Conservation (phyloP, 2,329 filamentous ascomycete genomes). For the Xylariaceae sp. region DNA sequence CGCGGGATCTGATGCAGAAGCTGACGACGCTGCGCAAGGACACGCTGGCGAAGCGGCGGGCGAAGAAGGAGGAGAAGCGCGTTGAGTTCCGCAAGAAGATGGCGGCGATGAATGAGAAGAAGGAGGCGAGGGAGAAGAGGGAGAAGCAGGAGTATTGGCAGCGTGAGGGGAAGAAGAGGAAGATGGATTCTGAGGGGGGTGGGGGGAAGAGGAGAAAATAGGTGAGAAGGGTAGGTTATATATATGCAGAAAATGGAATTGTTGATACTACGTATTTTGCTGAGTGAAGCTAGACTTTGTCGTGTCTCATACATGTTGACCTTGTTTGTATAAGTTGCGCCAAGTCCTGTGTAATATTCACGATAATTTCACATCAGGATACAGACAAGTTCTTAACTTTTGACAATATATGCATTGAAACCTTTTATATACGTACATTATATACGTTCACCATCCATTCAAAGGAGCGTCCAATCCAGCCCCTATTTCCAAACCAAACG, state of each 20-base stretch:
- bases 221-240: not conserved
- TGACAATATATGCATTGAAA: no score
- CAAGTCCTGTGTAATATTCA: no score
- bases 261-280: no score
- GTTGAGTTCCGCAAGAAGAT: slow-evolving; percentile 78
- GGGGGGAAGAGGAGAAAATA: slow-evolving; percentile 34
- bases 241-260: not conserved
- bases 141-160: slow-evolving; percentile 92
- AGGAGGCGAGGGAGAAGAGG: slow-evolving; percentile 77
- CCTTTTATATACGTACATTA: no score
- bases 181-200: slow-evolving; percentile 37
- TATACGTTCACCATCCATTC: no score
- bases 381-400: no score
- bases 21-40: slow-evolving; percentile 86
- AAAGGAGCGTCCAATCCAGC: no score
- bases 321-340: no score
- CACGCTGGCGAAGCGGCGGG: slow-evolving; percentile 74
- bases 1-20: slow-evolving; percentile 85
- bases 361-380: no score
- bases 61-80: slow-evolving; percentile 83
- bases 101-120: slow-evolving; percentile 77
- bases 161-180: slow-evolving; percentile 72
- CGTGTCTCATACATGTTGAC: no score
- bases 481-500: no score
- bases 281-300: no score